These are phyloP conservation scores for Pyrenophora graminea DNA, from an alignment of 2,329 filamentous ascomycete species.

Conservation along the genomic window DNA sequence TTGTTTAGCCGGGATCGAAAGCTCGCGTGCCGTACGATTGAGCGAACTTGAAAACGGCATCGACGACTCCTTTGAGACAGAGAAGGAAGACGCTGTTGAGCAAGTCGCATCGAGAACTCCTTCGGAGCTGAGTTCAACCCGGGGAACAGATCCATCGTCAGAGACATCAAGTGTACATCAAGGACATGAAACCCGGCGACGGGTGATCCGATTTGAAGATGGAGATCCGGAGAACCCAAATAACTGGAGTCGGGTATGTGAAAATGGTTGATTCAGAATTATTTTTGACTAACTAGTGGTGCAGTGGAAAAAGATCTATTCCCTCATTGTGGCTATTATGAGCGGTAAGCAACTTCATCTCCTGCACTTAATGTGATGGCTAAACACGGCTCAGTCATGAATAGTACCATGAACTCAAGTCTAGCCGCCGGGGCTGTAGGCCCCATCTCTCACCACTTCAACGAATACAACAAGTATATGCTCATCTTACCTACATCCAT, in stretches of 20 bases:
- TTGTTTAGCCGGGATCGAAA: slow-evolving; percentile 22
- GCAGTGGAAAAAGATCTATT: slow-evolving; percentile 59
- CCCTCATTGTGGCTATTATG: slow-evolving; percentile 61
- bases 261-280: neutral
- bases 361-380: neutral
- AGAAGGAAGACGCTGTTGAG: slow-evolving; percentile 36
- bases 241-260: slow-evolving; percentile 46
- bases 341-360: slow-evolving; percentile 49
- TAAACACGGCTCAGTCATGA: slow-evolving; percentile 50
- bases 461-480: slow-evolving; percentile 52
- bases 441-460: slow-evolving; percentile 62
- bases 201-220: slow-evolving; percentile 46
- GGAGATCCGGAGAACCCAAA: slow-evolving; percentile 50
- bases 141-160: slow-evolving; percentile 17
- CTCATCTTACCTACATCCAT: slow-evolving; percentile 56
- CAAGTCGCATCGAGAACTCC: slow-evolving; percentile 19
- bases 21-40: slow-evolving; percentile 20
- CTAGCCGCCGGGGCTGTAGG: slow-evolving; percentile 67
- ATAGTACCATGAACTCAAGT: slow-evolving; percentile 67
- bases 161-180: slow-evolving; percentile 4
- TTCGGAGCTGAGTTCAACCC: slow-evolving; percentile 10
- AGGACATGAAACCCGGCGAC: slow-evolving; percentile 16
- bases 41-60: slow-evolving; percentile 28
- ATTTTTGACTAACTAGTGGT: neutral
- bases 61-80: slow-evolving; percentile 24